Evolutionary conservation across 2,329 filamentous ascomycete genomes (phyloP).

Genomic region (Talaromyces amestolkiae): DNA sequence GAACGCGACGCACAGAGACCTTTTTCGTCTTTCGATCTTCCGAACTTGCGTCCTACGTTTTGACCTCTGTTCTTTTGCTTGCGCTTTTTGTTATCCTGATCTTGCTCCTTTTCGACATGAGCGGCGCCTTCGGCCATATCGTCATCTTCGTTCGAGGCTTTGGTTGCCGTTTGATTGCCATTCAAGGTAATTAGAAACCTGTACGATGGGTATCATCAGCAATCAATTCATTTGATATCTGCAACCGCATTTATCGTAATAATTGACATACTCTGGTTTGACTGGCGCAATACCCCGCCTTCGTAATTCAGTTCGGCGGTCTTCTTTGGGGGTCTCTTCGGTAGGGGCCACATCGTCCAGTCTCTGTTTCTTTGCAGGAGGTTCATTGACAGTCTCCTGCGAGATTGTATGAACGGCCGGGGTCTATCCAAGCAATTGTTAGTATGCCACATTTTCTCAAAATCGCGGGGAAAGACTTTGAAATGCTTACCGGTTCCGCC

Average conservation of each 20-base stretch:
- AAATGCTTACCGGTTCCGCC: slow-evolving; percentile 10
- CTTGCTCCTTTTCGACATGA: slow-evolving; percentile 39
- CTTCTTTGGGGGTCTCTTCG: slow-evolving; percentile 24
- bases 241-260: background rate
- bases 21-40: slow-evolving; percentile 72
- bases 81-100: slow-evolving; percentile 47
- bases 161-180: slow-evolving; percentile 23
- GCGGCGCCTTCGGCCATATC: slow-evolving; percentile 60
- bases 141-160: slow-evolving; percentile 44
- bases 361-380: slow-evolving; percentile 61
- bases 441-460: background rate
- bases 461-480: background rate
- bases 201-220: background rate
- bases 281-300: slow-evolving; percentile 65
- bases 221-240: background rate
- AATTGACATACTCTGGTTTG: slow-evolving; percentile 64
- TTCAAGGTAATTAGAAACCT: slow-evolving; percentile 33
- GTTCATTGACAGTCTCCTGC: slow-evolving; percentile 38
- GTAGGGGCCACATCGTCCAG: slow-evolving; percentile 39
- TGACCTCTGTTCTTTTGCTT: slow-evolving; percentile 65
- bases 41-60: slow-evolving; percentile 80
- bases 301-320: slow-evolving; percentile 28
- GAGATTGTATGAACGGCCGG: slow-evolving; percentile 6
- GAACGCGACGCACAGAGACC: slow-evolving; percentile 74
- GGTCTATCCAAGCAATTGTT: background rate